A percentile compares a stretch with the other conserved stretches of the same genome.
Evolutionary conservation across 345 rosid genomes (phyloP).

Genomic region (Brassica carinata): DNA sequence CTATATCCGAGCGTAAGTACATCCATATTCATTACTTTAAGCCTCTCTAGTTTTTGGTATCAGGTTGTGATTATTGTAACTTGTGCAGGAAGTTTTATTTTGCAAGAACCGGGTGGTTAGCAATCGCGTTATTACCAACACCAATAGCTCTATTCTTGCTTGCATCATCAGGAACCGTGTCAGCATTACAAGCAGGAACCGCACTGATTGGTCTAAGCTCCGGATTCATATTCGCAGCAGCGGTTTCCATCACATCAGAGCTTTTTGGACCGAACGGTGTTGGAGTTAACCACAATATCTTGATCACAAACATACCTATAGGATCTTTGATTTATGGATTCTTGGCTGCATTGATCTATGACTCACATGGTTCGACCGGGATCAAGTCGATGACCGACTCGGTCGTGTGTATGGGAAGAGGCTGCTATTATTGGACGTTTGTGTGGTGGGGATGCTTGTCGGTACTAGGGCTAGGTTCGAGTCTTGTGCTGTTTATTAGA

Average conservation of each 20-base stretch:
- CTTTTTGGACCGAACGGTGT: conserved; percentile 87
- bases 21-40: not conserved
- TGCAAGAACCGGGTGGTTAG: conserved; percentile 93
- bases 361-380: conserved; percentile 45
- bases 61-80: not conserved
- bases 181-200: conserved; percentile 60
- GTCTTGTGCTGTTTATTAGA: conserved; percentile 71
- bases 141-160: conserved; percentile 79
- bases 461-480: conserved; percentile 62
- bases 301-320: conserved; percentile 87
- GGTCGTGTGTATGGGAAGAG: conserved; percentile 73
- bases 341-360: conserved; percentile 80
- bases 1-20: conserved; percentile 73
- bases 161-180: conserved; percentile 47
- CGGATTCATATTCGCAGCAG: conserved; percentile 91
- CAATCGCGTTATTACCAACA: conserved; percentile 77
- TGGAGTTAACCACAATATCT: conserved; percentile 90
- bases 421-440: conserved; percentile 78
- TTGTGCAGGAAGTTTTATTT: conserved; percentile 73
- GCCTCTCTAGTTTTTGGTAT: not conserved
- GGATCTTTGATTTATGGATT: conserved; percentile 85
- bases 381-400: conserved; percentile 19
- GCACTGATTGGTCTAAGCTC: conserved; percentile 81
- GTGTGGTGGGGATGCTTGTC: conserved; percentile 89
- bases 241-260: conserved; percentile 52